Evolutionary conservation across 1,284 basidiomycete species (phyloP).

Genomic region (Papiliotrema terrestris): DNA sequence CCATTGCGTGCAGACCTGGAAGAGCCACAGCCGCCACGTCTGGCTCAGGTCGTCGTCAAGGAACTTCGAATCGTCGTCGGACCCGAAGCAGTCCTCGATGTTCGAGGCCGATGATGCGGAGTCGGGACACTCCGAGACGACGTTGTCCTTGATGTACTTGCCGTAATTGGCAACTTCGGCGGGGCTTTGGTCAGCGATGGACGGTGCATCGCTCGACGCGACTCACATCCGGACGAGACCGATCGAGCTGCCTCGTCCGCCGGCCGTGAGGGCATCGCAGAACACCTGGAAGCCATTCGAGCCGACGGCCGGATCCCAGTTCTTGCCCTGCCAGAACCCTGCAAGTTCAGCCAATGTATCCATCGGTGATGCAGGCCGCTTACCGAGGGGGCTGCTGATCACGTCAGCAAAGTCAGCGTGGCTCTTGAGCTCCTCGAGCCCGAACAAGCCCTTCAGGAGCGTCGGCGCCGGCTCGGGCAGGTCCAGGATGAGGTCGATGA

Average conservation of each 20-base stretch:
- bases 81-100: constrained; percentile 79
- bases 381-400: constrained; percentile 51
- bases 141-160: constrained; percentile 65
- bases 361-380: neutral
- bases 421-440: constrained; percentile 61
- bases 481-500: constrained; percentile 61
- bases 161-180: constrained; percentile 68
- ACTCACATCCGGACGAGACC: constrained; percentile 38
- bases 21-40: constrained; percentile 81
- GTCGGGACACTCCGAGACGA: constrained; percentile 61
- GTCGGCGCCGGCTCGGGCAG: constrained; percentile 51
- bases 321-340: constrained; percentile 60
- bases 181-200: constrained; percentile 23
- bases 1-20: constrained; percentile 89
- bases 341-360: neutral
- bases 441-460: constrained; percentile 68
- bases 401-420: constrained; percentile 76
- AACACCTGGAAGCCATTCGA: constrained; percentile 51
- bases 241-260: constrained; percentile 26
- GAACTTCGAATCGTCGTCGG: constrained; percentile 66
- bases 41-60: constrained; percentile 61
- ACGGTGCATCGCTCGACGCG: constrained; percentile 49
- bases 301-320: constrained; percentile 67
- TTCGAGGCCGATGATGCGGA: constrained; percentile 43
- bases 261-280: constrained; percentile 59